Evolutionary conservation across 116 monocot species (phyloP), one percentile per base, ranked within the genome.

Genomic region (Dioscorea cayenensis): DNA sequence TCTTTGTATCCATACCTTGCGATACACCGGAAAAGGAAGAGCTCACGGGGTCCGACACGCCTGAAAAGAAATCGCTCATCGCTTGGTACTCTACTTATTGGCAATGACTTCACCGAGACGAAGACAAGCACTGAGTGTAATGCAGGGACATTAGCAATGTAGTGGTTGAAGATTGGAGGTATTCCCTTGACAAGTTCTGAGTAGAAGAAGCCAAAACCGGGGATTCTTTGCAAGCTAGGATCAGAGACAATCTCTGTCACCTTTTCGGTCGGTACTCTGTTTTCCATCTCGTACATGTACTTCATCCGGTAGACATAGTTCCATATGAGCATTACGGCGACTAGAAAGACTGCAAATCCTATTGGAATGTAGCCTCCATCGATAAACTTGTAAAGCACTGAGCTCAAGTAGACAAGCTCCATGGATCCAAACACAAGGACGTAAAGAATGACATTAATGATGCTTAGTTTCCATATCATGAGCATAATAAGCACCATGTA

Each of bases 341-440:
- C 60, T 16, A 81, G 71, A n/a, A 76, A 18, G 7, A 37, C 51
- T 1, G 76, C 67, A 16, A 76, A 68, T 21, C 63, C 12, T 4
- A 81, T 48, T 0, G 81, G 81, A 4, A 81, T 72, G 52, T 76
- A 81, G 4, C 81, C 81, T 9, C 81, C 81, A 10, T 76, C 14
- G 8, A 27, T 19, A 60, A 81, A 81, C 64, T 81, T 81, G 76
- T 76, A 81, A 2, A 76, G 72, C 7, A 76, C 72, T 5, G 81
- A 71, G 50, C 49, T 52, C 20, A 81, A 49, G 68, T 72, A 81
- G 25, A 81, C 4, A 48, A 76, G 65, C 72, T 81, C 81, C 6
- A 68, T 52, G 36, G 49, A 49, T 1, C 55, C 72, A 36, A 81
- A 52, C 17, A 81, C 64, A 1, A 51, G 10, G 23, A 49, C 22